phyloP scores from a whole-genome alignment of 768 basidiomycete genomes.

The Tylopilus balloui region DNA sequence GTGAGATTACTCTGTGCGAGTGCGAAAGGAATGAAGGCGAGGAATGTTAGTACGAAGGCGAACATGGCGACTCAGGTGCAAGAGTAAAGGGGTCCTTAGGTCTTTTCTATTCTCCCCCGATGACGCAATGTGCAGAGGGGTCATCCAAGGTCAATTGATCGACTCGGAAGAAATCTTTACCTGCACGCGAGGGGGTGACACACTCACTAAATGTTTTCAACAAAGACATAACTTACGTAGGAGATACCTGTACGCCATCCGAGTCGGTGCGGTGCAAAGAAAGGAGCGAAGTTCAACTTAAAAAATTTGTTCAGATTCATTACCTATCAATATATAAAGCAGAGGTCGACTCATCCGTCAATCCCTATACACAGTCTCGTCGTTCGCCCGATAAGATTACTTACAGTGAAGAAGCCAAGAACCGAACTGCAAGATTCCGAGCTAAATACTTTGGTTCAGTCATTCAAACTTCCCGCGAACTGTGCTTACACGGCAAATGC shows the following conservation, averaged over 20 bases:
- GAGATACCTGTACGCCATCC: too few species aligned
- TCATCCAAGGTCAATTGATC: conserved; percentile 2
- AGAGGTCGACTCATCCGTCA: neutral
- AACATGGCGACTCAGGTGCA: conserved; percentile 19
- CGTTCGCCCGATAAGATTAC: too few species aligned
- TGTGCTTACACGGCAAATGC: conserved; percentile 13
- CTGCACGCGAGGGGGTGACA: neutral
- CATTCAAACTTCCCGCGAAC: conserved; percentile 1
- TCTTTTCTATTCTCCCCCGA: neutral
- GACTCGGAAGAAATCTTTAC: neutral
- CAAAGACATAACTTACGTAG: neutral
- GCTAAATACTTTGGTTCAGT: too few species aligned
- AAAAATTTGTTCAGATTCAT: neutral
- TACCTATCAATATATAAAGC: neutral
- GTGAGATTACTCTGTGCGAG: conserved; percentile 32
- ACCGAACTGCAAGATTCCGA: neutral
- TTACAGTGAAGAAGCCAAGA: too few species aligned
- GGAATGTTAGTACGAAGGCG: neutral
- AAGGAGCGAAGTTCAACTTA: too few species aligned
- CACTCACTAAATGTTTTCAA: neutral
- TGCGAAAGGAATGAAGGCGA: conserved; percentile 26
- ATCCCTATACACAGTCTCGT: neutral
- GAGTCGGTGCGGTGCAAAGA: too few species aligned
- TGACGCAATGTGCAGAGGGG: conserved; percentile 31
- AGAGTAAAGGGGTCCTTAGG: neutral